phyloP scores from a whole-genome alignment of 2,329 filamentous ascomycete genomes.

The Sarocladium oryzae region DNA sequence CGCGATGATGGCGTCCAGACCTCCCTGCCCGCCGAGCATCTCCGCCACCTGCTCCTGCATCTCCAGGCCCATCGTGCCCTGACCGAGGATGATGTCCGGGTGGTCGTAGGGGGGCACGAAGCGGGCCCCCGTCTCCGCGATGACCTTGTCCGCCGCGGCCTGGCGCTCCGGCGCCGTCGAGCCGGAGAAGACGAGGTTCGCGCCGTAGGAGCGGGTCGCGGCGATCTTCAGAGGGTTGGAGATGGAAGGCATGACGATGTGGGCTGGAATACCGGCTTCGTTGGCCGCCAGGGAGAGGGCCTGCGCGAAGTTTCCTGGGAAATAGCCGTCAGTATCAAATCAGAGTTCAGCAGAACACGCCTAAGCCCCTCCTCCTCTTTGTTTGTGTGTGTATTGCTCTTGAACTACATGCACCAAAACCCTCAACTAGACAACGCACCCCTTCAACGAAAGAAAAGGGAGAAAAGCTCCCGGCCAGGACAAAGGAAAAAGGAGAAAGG shows the following conservation, averaged over 20 bases:
- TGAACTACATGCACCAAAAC: not conserved
- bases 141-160: slow-evolving; percentile 63
- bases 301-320: slow-evolving; percentile 93
- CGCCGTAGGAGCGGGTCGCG: slow-evolving; percentile 72
- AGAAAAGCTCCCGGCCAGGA: too few species aligned
- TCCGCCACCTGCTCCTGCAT: slow-evolving; percentile 65
- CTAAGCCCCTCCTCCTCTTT: too few species aligned
- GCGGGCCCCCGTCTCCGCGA: slow-evolving; percentile 65
- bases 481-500: slow-evolving; percentile 6
- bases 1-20: slow-evolving; percentile 67
- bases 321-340: too few species aligned
- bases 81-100: slow-evolving; percentile 82
- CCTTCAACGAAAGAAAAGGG: too few species aligned
- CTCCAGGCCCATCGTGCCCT: slow-evolving; percentile 85
- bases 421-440: too few species aligned
- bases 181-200: slow-evolving; percentile 73
- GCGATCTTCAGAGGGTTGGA: slow-evolving; percentile 81
- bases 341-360: not conserved
- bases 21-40: slow-evolving; percentile 31
- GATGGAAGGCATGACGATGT: slow-evolving; percentile 91
- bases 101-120: slow-evolving; percentile 90
- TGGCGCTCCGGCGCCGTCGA: slow-evolving; percentile 76
- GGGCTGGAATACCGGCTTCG: slow-evolving; percentile 65
- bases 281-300: slow-evolving; percentile 80
- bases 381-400: too few species aligned